Base-by-base conservation (phyloP, 2,329 filamentous ascomycete species). In the Botryosphaeria dothidea region DNA sequence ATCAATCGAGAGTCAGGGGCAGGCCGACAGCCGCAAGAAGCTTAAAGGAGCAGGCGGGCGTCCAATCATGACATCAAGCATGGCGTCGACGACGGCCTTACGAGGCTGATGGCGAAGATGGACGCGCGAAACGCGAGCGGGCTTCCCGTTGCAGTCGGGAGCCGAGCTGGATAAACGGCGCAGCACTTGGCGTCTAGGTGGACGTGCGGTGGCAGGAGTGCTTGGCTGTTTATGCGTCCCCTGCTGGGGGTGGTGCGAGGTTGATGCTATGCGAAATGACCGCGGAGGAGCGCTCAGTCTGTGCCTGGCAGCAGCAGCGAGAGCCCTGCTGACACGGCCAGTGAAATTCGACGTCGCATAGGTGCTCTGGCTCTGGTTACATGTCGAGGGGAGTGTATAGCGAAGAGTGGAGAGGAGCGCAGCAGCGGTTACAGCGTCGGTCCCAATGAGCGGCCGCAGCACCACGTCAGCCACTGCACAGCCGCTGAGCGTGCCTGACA, bases 1-100 rank as follows among this genome's bases (percentile, higher is more conserved):
- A 58, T 58, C 54, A 58, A 45, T 58, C 54, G 11, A 46, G 56
- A 45, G 41, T 46, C 56, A 60, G 56, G 56, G 56, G 56, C 38
- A 17, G 38, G 43, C 29, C 41, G 27, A 4, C 38, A 23, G 11
- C 27, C 17, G 38, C 41, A 60, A 21, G 38, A 46, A 45, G 36
- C 54, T 58, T 29, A 29, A 60, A 46, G 56, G 38, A 60, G 56
- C 31, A 34, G 56, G 41, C 41, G 56, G 41, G 9, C 25, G 56
- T 8, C n/a, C 29, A 25, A 15, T 9, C 21, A 46, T 46, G 56
- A 46, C 56, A 46, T 60, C 38, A 46, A 60, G 11, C 56, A 41
- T 5, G 38, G 56, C 19, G 56, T 19, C 19, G 11, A 34, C n/a
- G 25, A 46, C 25, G n/a, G 56, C 38, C 56, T 23, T 46, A 60